phyloP scores from a whole-genome alignment of 2,329 filamentous ascomycete species.

The Paecilomyces dactylethromorphus region DNA sequence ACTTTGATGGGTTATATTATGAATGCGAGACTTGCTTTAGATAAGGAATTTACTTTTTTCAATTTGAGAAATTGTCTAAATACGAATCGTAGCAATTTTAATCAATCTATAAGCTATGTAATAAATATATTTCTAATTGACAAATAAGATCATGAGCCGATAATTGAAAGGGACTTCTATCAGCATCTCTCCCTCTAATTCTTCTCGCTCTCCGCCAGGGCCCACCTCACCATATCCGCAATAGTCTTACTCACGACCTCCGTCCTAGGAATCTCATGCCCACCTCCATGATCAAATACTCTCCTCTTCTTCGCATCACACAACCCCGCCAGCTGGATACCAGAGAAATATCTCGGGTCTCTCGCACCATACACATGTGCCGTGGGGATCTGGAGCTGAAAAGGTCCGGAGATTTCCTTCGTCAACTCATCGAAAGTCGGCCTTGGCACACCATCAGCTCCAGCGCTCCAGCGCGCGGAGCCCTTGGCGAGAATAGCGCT shows the following conservation, averaged over 20 bases:
- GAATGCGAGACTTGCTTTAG: background rate
- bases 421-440: constrained; percentile 18
- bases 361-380: constrained; percentile 37
- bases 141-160: too few relatives aligned
- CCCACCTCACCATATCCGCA: constrained; percentile 26
- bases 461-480: constrained; percentile 18
- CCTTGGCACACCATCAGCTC: constrained; percentile 9
- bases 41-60: too few relatives aligned
- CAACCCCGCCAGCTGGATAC: constrained; percentile 30
- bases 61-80: too few relatives aligned
- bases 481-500: constrained; percentile 21
- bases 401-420: constrained; percentile 18
- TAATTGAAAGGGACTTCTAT: background rate
- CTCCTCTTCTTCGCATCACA: constrained; percentile 23
- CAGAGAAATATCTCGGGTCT: constrained; percentile 33
- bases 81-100: too few relatives aligned
- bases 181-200: background rate
- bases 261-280: constrained; percentile 38
- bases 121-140: too few relatives aligned
- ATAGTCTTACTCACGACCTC: constrained; percentile 23
- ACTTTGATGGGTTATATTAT: background rate
- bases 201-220: background rate
- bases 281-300: constrained; percentile 34
- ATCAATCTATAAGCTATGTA: too few relatives aligned
- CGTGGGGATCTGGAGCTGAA: constrained; percentile 32